Conservation (phyloP, 2,329 filamentous ascomycete genomes). For the Colletotrichum gloeosporioides region DNA sequence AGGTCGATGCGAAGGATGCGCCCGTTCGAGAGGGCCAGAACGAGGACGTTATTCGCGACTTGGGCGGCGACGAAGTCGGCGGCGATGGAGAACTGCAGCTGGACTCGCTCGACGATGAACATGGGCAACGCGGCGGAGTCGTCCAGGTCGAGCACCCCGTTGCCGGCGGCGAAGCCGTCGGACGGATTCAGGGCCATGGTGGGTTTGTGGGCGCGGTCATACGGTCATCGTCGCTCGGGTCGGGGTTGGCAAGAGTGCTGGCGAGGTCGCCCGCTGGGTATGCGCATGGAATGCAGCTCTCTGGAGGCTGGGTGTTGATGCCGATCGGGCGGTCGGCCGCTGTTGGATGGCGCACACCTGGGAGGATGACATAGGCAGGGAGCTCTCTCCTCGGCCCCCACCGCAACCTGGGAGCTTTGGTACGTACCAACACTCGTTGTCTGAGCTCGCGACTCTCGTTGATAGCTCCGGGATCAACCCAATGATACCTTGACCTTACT, state of each 20-base stretch:
- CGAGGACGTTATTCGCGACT: conserved; percentile 95
- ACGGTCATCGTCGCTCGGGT: conserved; percentile 7
- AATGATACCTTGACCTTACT: not conserved
- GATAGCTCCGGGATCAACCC: not conserved
- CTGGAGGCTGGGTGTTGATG: conserved; percentile 12
- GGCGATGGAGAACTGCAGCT: conserved; percentile 92
- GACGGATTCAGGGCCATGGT: conserved; percentile 73
- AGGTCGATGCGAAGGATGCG: conserved; percentile 94
- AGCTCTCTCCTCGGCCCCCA: conserved; percentile 1
- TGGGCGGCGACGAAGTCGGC: conserved; percentile 96
- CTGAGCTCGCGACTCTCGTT: not conserved
- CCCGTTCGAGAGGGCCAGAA: conserved; percentile 89
- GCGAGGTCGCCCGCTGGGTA: not conserved
- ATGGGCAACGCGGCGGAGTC: conserved; percentile 78
- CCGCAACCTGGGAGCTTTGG: not conserved
- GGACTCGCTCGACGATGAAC: conserved; percentile 91
- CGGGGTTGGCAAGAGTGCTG: not conserved
- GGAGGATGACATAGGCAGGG: conserved; percentile 20
- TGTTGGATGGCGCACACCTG: not conserved
- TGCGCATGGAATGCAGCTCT: conserved; percentile 10
- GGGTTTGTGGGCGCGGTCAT: not conserved
- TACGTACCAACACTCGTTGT: conserved; percentile 7
- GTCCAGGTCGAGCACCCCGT: conserved; percentile 58
- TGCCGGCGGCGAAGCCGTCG: conserved; percentile 74
- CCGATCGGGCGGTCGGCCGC: not conserved